Percentiles rank a stretch among this genome's conserved stretches.
Evolutionary conservation across 306 rosid genomes (phyloP).

Genomic region (Datisca glomerata): DNA sequence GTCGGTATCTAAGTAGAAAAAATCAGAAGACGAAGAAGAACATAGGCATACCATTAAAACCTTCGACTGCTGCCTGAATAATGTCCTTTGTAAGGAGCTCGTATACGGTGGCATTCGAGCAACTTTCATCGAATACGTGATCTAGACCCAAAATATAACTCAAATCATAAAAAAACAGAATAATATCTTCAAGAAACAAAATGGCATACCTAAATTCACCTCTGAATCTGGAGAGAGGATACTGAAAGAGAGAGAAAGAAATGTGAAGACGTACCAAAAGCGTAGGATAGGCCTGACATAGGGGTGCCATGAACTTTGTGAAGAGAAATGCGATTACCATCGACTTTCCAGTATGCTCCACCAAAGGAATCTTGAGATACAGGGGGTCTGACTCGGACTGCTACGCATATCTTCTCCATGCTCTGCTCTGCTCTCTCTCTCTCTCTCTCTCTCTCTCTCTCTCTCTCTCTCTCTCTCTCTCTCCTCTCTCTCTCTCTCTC

Average conservation of each 20-base stretch:
- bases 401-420: slow-evolving; percentile 95
- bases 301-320: slow-evolving; percentile 80
- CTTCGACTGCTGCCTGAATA: slow-evolving; percentile 78
- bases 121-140: slow-evolving; percentile 66
- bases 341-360: slow-evolving; percentile 72
- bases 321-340: slow-evolving; percentile 81
- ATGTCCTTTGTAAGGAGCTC: slow-evolving; percentile 74
- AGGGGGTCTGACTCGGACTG: slow-evolving; percentile 69
- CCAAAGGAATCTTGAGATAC: slow-evolving; percentile 28
- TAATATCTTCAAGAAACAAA: background rate
- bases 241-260: background rate
- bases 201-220: too few relatives aligned
- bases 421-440: background rate
- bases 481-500: too few relatives aligned
- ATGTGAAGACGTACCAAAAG: slow-evolving; percentile 42
- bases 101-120: slow-evolving; percentile 58
- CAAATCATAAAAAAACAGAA: background rate
- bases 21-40: too few relatives aligned
- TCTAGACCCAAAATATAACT: slow-evolving; percentile 31
- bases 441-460: background rate
- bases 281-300: slow-evolving; percentile 47
- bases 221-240: background rate
- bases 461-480: too few relatives aligned
- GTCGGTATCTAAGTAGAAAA: too few relatives aligned
- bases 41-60: slow-evolving; percentile 84